Base-by-base conservation (phyloP, 148 eudicot species). In the Euryodendron excelsum region DNA sequence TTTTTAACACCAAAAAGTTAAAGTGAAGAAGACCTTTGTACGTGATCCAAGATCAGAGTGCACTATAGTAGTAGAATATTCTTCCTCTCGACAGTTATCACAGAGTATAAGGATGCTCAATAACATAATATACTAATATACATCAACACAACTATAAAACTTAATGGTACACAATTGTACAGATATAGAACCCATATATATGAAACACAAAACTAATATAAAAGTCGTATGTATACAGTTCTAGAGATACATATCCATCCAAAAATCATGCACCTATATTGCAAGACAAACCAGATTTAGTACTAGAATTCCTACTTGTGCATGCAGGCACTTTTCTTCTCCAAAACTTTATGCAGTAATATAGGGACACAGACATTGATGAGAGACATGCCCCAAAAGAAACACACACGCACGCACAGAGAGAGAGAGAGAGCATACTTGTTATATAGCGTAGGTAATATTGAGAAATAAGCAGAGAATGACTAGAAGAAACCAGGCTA, bases 401-500 rank as follows among this genome's bases (percentile, higher is more conserved):
- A n/a, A n/a, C n/a, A n/a, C n/a, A n/a, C n/a, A n/a, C n/a, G n/a
- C n/a, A n/a, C 0, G 9, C 36, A 18, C 21, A 30, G 25, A 55
- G 23, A 55, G 60, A 55, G 60, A 55, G 60, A 21, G 60, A 55
- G 60, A 21, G 60, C 4, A 31, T 25, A 30, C n/a, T 64, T 64
- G 41, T 25, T 9, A 60, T 2, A 60, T 60, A 60, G 5, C 11
- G 39, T 23, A 25, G 0, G 18, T 44, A 8, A 47, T 13, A 45
- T 47, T 10, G 37, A 71, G 37, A 48, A 30, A 13, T 48, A 47
- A 71, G n/a, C 4, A 27, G 34, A 13, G 39, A 71, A n/a, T 31
- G 21, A 33, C n/a, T 3, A 71, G 73, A 41, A 69, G 73, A 69
- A 69, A 28, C 33, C 73, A n/a, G 45, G 55, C 48, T 64, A 37